Evolutionary conservation across 345 rosid genomes (phyloP).

Genomic region (Populus euphratica): DNA sequence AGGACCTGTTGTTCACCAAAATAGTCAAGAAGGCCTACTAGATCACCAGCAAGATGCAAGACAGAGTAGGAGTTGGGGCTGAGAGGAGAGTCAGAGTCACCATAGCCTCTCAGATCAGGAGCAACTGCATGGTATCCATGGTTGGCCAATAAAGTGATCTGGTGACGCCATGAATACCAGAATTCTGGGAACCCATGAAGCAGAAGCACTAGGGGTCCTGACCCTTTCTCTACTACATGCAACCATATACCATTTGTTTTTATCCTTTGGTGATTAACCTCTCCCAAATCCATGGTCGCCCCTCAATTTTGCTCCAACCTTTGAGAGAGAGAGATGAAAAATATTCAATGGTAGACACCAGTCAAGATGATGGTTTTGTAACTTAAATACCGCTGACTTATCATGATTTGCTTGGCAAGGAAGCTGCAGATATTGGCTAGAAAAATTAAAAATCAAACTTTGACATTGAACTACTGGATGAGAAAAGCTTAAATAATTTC

Average conservation of each 20-base stretch:
- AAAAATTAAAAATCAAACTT: too few relatives aligned
- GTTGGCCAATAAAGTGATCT: constrained; percentile 47
- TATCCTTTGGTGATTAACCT: constrained; percentile 39
- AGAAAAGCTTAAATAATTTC: too few relatives aligned
- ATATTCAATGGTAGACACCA: too few relatives aligned
- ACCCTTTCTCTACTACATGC: constrained; percentile 55
- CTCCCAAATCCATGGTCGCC: constrained; percentile 12
- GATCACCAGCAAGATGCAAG: constrained; percentile 50
- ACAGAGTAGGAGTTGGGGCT: constrained; percentile 44
- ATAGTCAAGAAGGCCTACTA: constrained; percentile 51
- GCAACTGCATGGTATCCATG: constrained; percentile 62
- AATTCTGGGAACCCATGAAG: constrained; percentile 79
- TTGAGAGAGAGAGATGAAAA: neutral
- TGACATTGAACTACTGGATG: too few relatives aligned
- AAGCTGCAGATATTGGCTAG: too few relatives aligned
- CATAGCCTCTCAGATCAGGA: constrained; percentile 67
- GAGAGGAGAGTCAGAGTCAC: constrained; percentile 53
- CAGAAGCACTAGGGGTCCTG: constrained; percentile 52
- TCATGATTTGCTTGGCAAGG: too few relatives aligned
- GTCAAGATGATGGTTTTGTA: too few relatives aligned
- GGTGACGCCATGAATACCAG: constrained; percentile 77
- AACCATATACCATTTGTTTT: constrained; percentile 49
- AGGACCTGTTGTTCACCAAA: constrained; percentile 46
- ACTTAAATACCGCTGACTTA: too few relatives aligned
- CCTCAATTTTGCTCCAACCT: neutral